Percentiles rank a stretch among this genome's conserved stretches.
These are phyloP conservation scores for Talaromyces verruculosus DNA, from an alignment of 2,329 filamentous ascomycete species.

Conservation along the genomic window DNA sequence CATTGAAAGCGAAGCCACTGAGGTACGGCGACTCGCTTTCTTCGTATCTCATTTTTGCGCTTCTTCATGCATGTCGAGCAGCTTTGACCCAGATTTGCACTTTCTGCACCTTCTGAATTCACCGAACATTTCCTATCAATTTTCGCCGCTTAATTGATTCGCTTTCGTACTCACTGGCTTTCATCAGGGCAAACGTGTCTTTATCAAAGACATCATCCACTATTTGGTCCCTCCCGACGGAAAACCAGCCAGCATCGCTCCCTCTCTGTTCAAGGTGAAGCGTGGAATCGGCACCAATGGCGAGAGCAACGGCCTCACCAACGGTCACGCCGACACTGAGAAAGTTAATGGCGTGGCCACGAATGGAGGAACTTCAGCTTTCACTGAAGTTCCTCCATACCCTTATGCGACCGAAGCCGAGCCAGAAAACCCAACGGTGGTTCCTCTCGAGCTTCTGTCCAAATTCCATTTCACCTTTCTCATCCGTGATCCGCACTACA, in stretches of 20 bases:
- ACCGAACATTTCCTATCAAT: background rate
- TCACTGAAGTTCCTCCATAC: constrained; percentile 46
- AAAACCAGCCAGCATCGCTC: constrained; percentile 68
- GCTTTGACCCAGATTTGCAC: background rate
- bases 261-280: constrained; percentile 65
- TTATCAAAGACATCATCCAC: constrained; percentile 97
- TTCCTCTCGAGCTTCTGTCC: constrained; percentile 71
- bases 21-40: constrained; percentile 58
- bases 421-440: constrained; percentile 76
- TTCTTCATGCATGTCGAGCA: background rate
- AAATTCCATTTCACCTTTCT: constrained; percentile 94
- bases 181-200: constrained; percentile 78
- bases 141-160: background rate
- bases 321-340: constrained; percentile 24
- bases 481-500: constrained; percentile 89
- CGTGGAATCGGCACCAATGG: constrained; percentile 58
- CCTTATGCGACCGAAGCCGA: constrained; percentile 61
- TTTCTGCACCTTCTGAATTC: background rate
- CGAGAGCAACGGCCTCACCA: constrained; percentile 21
- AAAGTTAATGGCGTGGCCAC: constrained; percentile 22
- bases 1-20: constrained; percentile 68
- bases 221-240: constrained; percentile 78
- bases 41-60: background rate
- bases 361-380: constrained; percentile 27
- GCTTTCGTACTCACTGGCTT: background rate